These are phyloP conservation scores for Echites panduratus DNA, from an alignment of 257 asterid species.

Conservation along the genomic window DNA sequence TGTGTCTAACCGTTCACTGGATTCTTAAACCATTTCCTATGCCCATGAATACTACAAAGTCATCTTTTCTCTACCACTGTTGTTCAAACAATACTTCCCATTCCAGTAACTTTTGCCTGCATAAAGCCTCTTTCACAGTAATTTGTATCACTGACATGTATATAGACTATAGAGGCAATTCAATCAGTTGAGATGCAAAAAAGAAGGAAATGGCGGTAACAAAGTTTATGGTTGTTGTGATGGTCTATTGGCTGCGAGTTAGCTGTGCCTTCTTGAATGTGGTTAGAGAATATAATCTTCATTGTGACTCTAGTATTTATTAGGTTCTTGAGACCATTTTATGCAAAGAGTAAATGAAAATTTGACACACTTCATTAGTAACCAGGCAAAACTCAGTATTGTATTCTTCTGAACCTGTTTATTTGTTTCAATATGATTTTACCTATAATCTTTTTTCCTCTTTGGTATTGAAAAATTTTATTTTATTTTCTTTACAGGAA, in stretches of 20 bases:
- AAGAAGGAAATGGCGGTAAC: background rate
- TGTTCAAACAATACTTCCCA: background rate
- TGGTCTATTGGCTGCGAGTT: background rate
- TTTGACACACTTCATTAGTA: background rate
- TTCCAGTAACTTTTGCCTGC: background rate
- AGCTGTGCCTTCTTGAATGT: background rate
- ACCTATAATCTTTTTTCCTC: background rate
- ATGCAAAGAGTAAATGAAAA: background rate
- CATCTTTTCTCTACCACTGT: background rate
- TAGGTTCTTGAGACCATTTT: background rate
- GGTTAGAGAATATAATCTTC: background rate
- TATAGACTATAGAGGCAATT: background rate
- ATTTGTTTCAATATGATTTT: background rate
- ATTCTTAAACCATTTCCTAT: background rate
- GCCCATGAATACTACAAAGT: background rate
- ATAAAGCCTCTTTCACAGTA: background rate
- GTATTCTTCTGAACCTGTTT: background rate
- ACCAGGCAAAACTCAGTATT: background rate
- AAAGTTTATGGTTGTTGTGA: background rate
- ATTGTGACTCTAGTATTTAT: background rate
- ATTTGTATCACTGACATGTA: background rate
- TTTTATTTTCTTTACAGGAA: conserved; percentile 43
- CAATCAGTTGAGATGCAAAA: background rate
- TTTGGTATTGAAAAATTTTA: conserved; percentile 2
- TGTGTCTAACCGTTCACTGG: background rate